phyloP scores from a whole-genome alignment of 164 flowering plant genomes.

The Magnolia kwangsiensis region DNA sequence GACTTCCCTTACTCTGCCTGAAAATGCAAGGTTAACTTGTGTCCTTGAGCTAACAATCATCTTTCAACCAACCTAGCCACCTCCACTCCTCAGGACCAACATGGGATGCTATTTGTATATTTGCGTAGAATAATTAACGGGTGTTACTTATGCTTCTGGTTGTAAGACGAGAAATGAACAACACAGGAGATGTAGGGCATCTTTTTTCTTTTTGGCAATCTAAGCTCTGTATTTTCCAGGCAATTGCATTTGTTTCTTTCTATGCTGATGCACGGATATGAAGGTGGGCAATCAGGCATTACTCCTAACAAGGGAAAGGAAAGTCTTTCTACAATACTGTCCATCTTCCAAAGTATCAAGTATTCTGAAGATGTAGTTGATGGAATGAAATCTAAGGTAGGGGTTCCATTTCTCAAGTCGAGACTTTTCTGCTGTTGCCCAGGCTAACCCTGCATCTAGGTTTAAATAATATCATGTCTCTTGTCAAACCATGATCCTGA shows the following conservation, averaged over 20 bases:
- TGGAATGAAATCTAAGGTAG: constrained; percentile 67
- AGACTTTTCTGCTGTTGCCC: constrained; percentile 4
- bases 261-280: constrained; percentile 63
- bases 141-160: neutral
- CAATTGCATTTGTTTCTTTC: constrained; percentile 63
- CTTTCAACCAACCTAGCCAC: neutral
- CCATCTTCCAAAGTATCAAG: constrained; percentile 64
- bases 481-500: neutral
- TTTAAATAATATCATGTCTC: neutral
- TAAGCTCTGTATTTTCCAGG: constrained; percentile 36
- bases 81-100: neutral
- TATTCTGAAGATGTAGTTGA: constrained; percentile 67
- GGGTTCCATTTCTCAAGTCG: neutral
- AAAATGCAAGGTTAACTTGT: neutral
- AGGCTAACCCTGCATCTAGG: neutral
- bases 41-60: neutral
- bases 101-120: neutral
- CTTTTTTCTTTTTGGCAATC: neutral
- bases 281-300: constrained; percentile 52
- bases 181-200: neutral
- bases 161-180: neutral
- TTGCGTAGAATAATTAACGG: neutral
- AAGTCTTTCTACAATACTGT: constrained; percentile 35
- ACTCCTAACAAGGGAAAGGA: constrained; percentile 44
- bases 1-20: too few relatives aligned